Evolutionary conservation across 2,329 filamentous ascomycete species (phyloP).

Genomic region (Colletotrichum sp.): DNA sequence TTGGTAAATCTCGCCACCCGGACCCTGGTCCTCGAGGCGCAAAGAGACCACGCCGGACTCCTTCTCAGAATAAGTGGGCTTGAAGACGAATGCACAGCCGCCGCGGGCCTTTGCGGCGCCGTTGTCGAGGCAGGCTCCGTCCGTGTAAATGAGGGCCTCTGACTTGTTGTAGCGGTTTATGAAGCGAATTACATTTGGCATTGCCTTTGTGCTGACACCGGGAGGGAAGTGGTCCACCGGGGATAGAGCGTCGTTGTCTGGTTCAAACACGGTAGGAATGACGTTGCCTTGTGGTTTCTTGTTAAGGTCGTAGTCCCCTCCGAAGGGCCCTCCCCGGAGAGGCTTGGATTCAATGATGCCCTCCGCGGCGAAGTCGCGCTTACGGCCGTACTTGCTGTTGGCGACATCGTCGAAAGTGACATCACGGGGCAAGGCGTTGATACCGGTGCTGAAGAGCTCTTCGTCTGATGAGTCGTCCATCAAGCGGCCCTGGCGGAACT

Average conservation of each 20-base stretch:
- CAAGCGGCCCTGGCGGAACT: background rate
- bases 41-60: conserved; percentile 25
- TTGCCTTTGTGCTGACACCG: background rate
- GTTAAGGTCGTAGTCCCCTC: background rate
- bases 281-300: background rate
- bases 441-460: background rate
- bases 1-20: conserved; percentile 36
- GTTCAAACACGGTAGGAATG: conserved; percentile 36
- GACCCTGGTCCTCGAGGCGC: conserved; percentile 48
- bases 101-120: conserved; percentile 39
- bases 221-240: conserved; percentile 33
- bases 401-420: conserved; percentile 37
- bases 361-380: background rate
- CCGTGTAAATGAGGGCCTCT: conserved; percentile 46
- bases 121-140: conserved; percentile 51
- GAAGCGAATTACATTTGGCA: conserved; percentile 24
- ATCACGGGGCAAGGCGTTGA: conserved; percentile 40
- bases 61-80: background rate
- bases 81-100: conserved; percentile 43
- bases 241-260: background rate
- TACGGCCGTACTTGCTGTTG: conserved; percentile 38
- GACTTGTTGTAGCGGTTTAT: conserved; percentile 33
- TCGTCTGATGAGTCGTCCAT: background rate
- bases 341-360: background rate
- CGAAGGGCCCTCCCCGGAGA: background rate